Evolutionary conservation across 2,329 filamentous ascomycete species (phyloP), one percentile per base, ranked within the genome.

Genomic region (Trichoderma arundinaceum): DNA sequence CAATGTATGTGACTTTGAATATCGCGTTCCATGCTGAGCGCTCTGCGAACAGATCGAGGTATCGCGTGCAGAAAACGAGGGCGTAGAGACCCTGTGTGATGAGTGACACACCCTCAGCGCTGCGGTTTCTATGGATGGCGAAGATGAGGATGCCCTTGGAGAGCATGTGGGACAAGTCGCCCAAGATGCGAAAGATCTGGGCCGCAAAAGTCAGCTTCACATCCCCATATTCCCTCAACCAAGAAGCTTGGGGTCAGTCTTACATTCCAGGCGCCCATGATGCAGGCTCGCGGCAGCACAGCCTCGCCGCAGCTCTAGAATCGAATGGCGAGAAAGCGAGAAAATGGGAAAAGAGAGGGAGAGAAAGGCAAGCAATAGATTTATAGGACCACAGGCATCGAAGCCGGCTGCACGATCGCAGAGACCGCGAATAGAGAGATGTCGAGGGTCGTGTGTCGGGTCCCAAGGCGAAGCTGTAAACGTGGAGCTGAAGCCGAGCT

Each of bases 101-200:
- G 74, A 97, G 88, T 28, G 93, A 97, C 68, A 97, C 91, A 67
- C 94, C 92, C 83, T 97, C 93, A 54, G 93, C 91, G 76, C 91
- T 95, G 74, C 86, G 86, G 75, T 97, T 97, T 71, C 87, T 86
- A 79, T 97, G 92, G 73, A 97, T 97, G 64, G 93, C 89, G 81
- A 89, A 91, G 80, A 97, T 92, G 72, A 97, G 85, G 75, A 97
- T 95, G 77, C 89, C 88, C 84, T 97, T 97, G 65, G 93, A 95
- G 56, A 88, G 83, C 52, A 92, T 87, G 76, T 98, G 94, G 73
- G 91, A 92, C 72, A 94, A 78, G 77, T 98, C 94, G 75, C 87
- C 94, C 72, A 92, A 77, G 73, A 96, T 85, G 73, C 92, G 91
- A 79, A 97, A 87, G 72, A 85, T 69, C 86, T 88, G 44, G 17